A percentile compares a stretch with the other conserved stretches of the same genome.
Evolutionary conservation across 1,139 yeast genomes (phyloP).

Genomic region (Debaryomycetaceae sp.): DNA sequence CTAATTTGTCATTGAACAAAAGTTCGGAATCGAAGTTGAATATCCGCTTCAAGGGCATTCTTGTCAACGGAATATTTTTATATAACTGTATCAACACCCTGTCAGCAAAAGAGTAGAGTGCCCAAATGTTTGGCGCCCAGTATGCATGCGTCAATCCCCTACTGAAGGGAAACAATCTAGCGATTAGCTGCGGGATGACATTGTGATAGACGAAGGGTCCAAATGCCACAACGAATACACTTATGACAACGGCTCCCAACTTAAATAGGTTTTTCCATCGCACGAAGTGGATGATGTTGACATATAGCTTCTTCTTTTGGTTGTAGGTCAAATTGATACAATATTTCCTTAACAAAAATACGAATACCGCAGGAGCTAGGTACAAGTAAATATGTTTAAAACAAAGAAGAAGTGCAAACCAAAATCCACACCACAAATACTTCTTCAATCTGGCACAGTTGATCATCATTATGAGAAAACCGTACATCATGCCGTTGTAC

Average conservation of each 20-base stretch:
- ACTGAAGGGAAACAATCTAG: conserved; percentile 85
- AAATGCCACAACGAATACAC: conserved; percentile 67
- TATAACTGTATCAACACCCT: conserved; percentile 58
- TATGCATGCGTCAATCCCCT: conserved; percentile 96
- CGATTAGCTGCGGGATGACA: conserved; percentile 61
- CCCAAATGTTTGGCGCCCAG: conserved; percentile 99
- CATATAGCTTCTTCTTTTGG: conserved; percentile 18
- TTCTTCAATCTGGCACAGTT: conserved; percentile 62
- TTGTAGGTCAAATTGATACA: conserved; percentile 48
- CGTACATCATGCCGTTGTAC: conserved; percentile 91
- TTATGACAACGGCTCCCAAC: conserved; percentile 63
- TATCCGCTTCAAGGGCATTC: conserved; percentile 28
- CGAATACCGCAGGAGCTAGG: conserved; percentile 91
- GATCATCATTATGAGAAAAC: conserved; percentile 70
- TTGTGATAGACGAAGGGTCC: conserved; percentile 70
- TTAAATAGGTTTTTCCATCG: conserved; percentile 59
- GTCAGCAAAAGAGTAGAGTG: conserved; percentile 83
- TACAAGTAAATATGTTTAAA: conserved; percentile 93
- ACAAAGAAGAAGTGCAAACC: conserved; percentile 77
- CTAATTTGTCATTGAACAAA: conserved; percentile 20
- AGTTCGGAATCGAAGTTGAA: conserved; percentile 32
- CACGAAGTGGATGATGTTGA: conserved; percentile 34
- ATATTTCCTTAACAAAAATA: conserved; percentile 70
- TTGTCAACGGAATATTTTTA: conserved; percentile 43
- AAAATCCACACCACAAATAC: conserved; percentile 62